Base-by-base conservation (phyloP, 768 basidiomycete species). In the Lentinula detonsa region DNA sequence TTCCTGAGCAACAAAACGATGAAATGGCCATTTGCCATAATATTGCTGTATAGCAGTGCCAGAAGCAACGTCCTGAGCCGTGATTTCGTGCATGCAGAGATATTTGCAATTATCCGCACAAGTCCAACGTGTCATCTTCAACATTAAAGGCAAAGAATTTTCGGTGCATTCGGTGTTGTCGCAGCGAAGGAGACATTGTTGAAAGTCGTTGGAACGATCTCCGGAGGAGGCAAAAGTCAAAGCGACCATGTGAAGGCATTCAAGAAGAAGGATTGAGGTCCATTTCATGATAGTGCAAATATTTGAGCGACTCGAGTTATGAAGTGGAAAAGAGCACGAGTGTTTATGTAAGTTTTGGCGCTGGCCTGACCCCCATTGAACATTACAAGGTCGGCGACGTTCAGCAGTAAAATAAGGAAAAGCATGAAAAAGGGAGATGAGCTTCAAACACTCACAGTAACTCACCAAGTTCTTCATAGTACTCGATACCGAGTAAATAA, bases 11-110 rank as follows among this genome's bases (percentile, higher is more conserved):
- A 78, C 75, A 21, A 90, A 76, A 34, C 95, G 82, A 84, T 87
- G 90, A 71, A 99, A 98, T 0, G 95, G 93, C 96, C 96, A 98
- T 76, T 98, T 98, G 15, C 96, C 97, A 67, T 93, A 84, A 72
- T 91, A 95, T 66, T 97, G 95, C 48, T 90, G 83, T 1, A 91
- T 73, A 2, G 61, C 65, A 43, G 67, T 65, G 0, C 83, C 82
- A 5, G 61, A 65, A 35, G 65, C 56, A n/a, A 82, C 64, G 37
- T 85, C 83, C 7, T 73, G 68, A 63, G 85, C 81, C 4, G 91
- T 93, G 40, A 92, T 78, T 52, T 78, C 73, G 68, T 95, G 93
- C 85, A 90, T 93, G 75, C 97, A 99, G 3, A 69, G 71, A 70
- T 99, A 99, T 70, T 86, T 85, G 79, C 96, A 99, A 70, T 97